These are phyloP conservation scores for Penicillium sclerotiorum DNA, from an alignment of 2,329 filamentous ascomycete species.

Conservation along the genomic window DNA sequence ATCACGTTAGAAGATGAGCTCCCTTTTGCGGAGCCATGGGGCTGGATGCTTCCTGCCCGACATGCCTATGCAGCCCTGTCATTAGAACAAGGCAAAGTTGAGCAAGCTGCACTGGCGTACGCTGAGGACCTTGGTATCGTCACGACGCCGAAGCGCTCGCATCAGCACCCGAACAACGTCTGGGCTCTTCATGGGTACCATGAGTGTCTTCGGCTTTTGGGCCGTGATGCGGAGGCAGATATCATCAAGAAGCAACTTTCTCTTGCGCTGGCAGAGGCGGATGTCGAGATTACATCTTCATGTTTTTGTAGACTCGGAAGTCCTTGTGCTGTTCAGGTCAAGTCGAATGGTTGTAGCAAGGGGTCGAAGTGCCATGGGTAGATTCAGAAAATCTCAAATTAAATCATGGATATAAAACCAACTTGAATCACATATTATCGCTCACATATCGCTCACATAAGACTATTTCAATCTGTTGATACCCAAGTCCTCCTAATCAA, in stretches of 20 bases:
- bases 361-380: neutral
- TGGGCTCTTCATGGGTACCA: slow-evolving; percentile 74
- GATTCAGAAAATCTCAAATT: neutral
- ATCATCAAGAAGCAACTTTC: slow-evolving; percentile 53
- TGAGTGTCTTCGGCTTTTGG: slow-evolving; percentile 64
- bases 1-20: slow-evolving; percentile 63
- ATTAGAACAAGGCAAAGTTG: slow-evolving; percentile 63
- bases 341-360: slow-evolving; percentile 6
- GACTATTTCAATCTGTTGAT: no score
- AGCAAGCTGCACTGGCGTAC: slow-evolving; percentile 60
- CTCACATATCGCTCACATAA: no score
- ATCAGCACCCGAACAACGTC: slow-evolving; percentile 70
- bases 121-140: slow-evolving; percentile 62
- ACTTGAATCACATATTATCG: no score
- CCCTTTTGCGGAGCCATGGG: slow-evolving; percentile 73
- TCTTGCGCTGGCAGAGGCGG: slow-evolving; percentile 57
- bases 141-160: slow-evolving; percentile 60
- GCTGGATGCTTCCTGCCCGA: slow-evolving; percentile 73
- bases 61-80: slow-evolving; percentile 71
- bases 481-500: no score
- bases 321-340: neutral
- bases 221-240: slow-evolving; percentile 49
- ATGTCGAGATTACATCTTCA: slow-evolving; percentile 59
- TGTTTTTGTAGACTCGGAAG: slow-evolving; percentile 55
- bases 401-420: neutral